Percentiles rank a stretch among this genome's conserved stretches.
phyloP scores from a whole-genome alignment of 1,284 basidiomycete species.

The Taiwanofungus camphoratus region DNA sequence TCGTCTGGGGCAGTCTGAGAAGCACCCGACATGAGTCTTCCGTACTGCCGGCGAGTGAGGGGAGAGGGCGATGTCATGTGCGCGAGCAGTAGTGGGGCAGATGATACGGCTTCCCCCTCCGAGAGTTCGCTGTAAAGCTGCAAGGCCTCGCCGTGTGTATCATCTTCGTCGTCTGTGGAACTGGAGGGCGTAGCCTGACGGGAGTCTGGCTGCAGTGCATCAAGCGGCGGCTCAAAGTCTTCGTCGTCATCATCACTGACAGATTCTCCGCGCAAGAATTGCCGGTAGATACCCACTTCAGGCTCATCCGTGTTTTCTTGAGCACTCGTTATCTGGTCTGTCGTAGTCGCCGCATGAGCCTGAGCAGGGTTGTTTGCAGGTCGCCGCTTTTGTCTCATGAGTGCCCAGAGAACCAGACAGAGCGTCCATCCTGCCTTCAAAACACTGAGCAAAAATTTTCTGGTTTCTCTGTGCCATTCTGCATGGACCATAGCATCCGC shows the following conservation, averaged over 20 bases:
- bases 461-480: conserved; percentile 41
- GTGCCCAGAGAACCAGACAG: conserved; percentile 24
- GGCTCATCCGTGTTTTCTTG: conserved; percentile 13
- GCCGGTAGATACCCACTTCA: conserved; percentile 39
- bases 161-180: conserved; percentile 24
- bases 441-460: conserved; percentile 28
- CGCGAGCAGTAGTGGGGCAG: conserved; percentile 43
- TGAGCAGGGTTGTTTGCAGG: neutral
- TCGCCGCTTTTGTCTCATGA: conserved; percentile 16
- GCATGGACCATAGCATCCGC: conserved; percentile 30
- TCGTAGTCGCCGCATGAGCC: neutral
- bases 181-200: conserved; percentile 5
- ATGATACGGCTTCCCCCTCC: conserved; percentile 21
- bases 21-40: conserved; percentile 27
- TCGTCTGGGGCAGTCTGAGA: conserved; percentile 3
- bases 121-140: conserved; percentile 41
- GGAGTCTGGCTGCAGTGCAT: conserved; percentile 10
- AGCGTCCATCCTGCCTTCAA: conserved; percentile 35
- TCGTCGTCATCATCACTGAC: conserved; percentile 55
- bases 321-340: neutral
- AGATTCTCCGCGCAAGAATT: conserved; percentile 58
- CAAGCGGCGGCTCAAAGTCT: conserved; percentile 28
- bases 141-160: conserved; percentile 27
- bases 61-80: conserved; percentile 41
- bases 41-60: conserved; percentile 43